Conservation (phyloP, 1,284 basidiomycete genomes). For the Wallemia mellicola region DNA sequence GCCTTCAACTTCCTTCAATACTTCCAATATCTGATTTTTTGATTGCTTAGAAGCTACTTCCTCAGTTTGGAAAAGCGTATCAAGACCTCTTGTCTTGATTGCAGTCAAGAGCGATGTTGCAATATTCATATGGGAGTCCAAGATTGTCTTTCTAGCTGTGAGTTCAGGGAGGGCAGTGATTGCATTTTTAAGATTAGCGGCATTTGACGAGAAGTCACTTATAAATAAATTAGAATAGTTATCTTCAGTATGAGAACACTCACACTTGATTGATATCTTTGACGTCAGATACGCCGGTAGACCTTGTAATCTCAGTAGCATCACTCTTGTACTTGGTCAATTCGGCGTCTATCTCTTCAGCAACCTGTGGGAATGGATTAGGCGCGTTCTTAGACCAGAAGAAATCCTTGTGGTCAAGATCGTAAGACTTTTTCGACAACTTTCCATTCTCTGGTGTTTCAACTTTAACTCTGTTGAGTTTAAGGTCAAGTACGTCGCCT, state of each 20-base stretch:
- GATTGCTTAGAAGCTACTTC: constrained; percentile 53
- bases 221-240: background rate
- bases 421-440: constrained; percentile 61
- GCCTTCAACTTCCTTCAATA: constrained; percentile 29
- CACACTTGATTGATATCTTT: constrained; percentile 81
- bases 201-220: constrained; percentile 79
- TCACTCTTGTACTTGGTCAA: constrained; percentile 77
- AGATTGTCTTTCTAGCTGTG: constrained; percentile 76
- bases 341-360: constrained; percentile 85
- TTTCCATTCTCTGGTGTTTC: constrained; percentile 24
- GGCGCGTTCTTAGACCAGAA: constrained; percentile 95
- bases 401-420: constrained; percentile 92
- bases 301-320: constrained; percentile 84
- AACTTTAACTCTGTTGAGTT: constrained; percentile 78
- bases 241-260: constrained; percentile 12
- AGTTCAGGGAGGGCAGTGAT: constrained; percentile 95
- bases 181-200: constrained; percentile 80
- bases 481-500: constrained; percentile 89
- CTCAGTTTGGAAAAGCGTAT: constrained; percentile 88
- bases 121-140: constrained; percentile 99
- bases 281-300: constrained; percentile 82
- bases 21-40: constrained; percentile 50
- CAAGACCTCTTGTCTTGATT: constrained; percentile 79
- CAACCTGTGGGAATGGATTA: constrained; percentile 91
- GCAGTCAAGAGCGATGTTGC: constrained; percentile 82